Percentiles rank a stretch among this genome's conserved stretches.
Conservation (phyloP, 179 eudicot genomes). For the Vitellaria paradoxa region DNA sequence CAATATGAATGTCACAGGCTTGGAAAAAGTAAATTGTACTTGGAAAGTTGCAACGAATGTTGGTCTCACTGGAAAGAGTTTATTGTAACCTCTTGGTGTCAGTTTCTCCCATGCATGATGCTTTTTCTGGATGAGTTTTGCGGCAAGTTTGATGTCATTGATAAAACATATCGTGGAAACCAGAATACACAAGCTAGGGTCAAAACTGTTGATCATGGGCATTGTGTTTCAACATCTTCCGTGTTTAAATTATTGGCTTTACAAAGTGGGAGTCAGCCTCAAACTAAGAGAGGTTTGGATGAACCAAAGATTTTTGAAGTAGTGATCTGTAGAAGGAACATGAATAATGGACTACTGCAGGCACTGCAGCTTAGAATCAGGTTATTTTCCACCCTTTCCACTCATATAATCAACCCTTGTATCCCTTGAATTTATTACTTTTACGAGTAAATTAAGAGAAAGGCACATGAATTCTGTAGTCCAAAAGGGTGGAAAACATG, state of each 20-base stretch:
- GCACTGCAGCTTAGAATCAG: slow-evolving; percentile 22
- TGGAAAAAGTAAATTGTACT: neutral
- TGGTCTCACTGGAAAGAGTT: neutral
- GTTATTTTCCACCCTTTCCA: neutral
- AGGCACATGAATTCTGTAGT: neutral
- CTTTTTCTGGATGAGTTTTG: slow-evolving; percentile 8
- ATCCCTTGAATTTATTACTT: no score
- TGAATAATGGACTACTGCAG: slow-evolving; percentile 15
- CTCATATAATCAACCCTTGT: neutral
- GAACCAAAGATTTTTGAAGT: slow-evolving; percentile 11
- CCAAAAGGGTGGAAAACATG: neutral
- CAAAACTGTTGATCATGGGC: neutral
- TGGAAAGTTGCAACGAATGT: neutral
- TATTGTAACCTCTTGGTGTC: neutral
- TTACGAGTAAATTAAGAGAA: neutral
- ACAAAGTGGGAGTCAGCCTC: slow-evolving; percentile 5
- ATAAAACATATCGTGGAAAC: neutral
- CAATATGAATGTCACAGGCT: neutral
- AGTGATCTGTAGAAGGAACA: slow-evolving; percentile 15
- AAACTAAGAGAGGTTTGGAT: slow-evolving; percentile 6
- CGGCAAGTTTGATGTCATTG: slow-evolving; percentile 18
- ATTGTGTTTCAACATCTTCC: slow-evolving; percentile 7
- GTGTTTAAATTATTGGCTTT: slow-evolving; percentile 2
- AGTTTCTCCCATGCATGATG: neutral
- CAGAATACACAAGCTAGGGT: neutral